Percentiles rank a stretch among this genome's conserved stretches.
Conservation (phyloP, 768 basidiomycete genomes). For the Rhodosporidiobolus sp. region DNA sequence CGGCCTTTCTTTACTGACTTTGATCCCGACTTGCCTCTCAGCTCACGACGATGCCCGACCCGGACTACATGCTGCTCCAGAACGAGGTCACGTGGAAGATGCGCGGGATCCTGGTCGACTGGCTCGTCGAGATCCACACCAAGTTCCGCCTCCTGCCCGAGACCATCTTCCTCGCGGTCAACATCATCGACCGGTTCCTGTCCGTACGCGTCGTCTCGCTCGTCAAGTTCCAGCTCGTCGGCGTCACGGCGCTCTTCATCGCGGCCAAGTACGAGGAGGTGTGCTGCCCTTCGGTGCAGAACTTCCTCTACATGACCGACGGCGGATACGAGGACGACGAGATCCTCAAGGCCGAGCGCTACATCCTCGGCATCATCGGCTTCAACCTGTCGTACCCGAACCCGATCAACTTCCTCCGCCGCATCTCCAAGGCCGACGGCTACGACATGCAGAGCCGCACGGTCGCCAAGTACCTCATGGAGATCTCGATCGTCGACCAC, state of each 20-base stretch:
- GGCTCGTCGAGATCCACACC: conserved; percentile 86
- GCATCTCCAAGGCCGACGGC: conserved; percentile 88
- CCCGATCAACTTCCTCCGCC: conserved; percentile 80
- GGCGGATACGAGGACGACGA: conserved; percentile 72
- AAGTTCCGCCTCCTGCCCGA: conserved; percentile 83
- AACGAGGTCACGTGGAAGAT: conserved; percentile 82
- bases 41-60: conserved; percentile 74
- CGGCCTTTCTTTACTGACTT: not conserved
- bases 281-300: conserved; percentile 73
- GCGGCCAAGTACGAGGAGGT: conserved; percentile 92
- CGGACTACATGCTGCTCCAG: conserved; percentile 77
- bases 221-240: conserved; percentile 83
- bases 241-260: conserved; percentile 79
- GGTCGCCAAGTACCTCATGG: conserved; percentile 84
- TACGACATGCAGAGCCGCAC: conserved; percentile 82
- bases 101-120: conserved; percentile 84
- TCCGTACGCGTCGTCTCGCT: conserved; percentile 70
- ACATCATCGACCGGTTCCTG: conserved; percentile 72
- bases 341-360: conserved; percentile 82
- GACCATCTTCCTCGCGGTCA: conserved; percentile 82
- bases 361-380: conserved; percentile 76
- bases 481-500: conserved; percentile 78
- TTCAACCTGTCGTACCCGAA: conserved; percentile 85
- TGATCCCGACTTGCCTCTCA: conserved; percentile 46
- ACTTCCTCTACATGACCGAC: conserved; percentile 77